These are phyloP conservation scores for Syzygium aromaticum DNA, from an alignment of 345 rosid species.

Conservation along the genomic window DNA sequence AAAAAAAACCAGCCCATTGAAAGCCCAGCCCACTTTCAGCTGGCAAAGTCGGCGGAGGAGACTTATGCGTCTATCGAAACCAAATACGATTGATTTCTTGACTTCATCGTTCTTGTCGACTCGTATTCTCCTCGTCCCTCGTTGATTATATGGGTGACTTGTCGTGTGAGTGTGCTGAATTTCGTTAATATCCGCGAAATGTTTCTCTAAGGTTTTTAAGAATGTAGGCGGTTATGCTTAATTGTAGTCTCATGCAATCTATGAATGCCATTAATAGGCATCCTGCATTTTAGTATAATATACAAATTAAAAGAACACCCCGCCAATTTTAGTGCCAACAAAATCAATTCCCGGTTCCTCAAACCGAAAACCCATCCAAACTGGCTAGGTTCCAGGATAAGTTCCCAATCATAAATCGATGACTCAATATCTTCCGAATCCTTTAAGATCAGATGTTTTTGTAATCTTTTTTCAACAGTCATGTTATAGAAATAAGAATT, in stretches of 20 bases:
- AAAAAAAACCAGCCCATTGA: too few relatives aligned
- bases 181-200: not conserved
- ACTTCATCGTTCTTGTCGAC: not conserved
- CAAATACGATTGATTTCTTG: constrained; percentile 30
- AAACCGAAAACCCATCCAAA: too few relatives aligned
- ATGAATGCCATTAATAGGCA: not conserved
- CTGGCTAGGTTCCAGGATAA: too few relatives aligned
- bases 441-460: too few relatives aligned
- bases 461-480: too few relatives aligned
- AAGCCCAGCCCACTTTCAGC: too few relatives aligned
- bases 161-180: not conserved
- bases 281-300: not conserved
- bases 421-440: too few relatives aligned
- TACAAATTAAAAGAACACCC: too few relatives aligned
- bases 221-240: not conserved
- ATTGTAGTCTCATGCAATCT: not conserved
- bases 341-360: too few relatives aligned
- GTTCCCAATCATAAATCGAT: too few relatives aligned
- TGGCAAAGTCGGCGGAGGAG: constrained; percentile 5
- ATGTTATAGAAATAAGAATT: too few relatives aligned
- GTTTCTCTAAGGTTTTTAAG: not conserved
- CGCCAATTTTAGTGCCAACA: too few relatives aligned
- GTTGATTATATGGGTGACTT: not conserved
- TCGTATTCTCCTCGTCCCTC: not conserved
- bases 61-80: constrained; percentile 54